Evolutionary conservation across 1,139 yeast genomes (phyloP), one percentile per base, ranked within the genome.

Genomic region (Kodamaea ohmeri): DNA sequence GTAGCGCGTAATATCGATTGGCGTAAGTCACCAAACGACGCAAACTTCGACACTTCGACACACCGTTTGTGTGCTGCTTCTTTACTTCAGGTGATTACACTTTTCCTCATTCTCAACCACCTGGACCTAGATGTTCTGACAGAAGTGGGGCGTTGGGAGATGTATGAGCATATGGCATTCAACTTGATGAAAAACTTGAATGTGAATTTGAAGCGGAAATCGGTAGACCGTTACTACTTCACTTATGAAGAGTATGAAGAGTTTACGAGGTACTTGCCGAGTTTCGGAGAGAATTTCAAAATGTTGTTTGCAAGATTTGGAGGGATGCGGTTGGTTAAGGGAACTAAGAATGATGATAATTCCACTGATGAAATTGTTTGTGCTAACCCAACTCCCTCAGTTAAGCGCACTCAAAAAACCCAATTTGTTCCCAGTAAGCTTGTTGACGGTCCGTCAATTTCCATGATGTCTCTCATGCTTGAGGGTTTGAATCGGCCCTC

Each of bases 161-260:
- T 52, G 2, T 73, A 64, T 49, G 67, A 65, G 38, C 41, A 40
- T 0, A 47, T 51, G 20, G 67, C 77, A 1, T 28, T 59, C 26
- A 42, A 55, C 14, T 46, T 81, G 11, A 40, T 80, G n/a, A 57
- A 74, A 37, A 67, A 76, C n/a, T 63, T 80, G 51, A 64, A 71
- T 37, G 43, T 65, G 5, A 47, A 50, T 6, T 51, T 70, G 16
- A 53, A 52, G 1, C 29, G 40, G 0, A 39, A 50, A 1, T 64
- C 60, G 36, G 37, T 61, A 2, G 37, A 46, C 2, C 37, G 48
- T 0, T 39, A 42, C 9, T 38, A 39, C 0, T 59, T 81, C 2
- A 41, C 57, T 1, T 69, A 51, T 43, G 43, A 49, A 0, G 65
- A 70, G 32, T 75, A 76, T 46, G 41, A 50, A 3, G 37, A 41